phyloP scores from a whole-genome alignment of 352 stramenopile genomes.

The Phytophthora parvispora region DNA sequence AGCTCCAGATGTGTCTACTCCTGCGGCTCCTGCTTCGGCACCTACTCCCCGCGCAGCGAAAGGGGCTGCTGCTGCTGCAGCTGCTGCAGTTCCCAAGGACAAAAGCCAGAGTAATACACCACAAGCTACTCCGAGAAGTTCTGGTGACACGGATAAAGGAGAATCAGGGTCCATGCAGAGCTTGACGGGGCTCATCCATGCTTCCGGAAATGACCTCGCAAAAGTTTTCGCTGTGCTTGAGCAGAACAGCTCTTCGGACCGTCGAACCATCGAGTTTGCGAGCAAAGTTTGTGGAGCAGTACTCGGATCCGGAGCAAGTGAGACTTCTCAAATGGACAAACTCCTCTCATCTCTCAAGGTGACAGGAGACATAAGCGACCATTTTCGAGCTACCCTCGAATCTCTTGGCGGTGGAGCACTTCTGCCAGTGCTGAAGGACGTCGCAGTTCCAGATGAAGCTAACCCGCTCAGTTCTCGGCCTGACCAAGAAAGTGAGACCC shows the following conservation, averaged over 20 bases:
- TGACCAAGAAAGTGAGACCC: conserved; percentile 9
- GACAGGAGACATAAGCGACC: conserved; percentile 37
- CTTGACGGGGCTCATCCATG: conserved; percentile 49
- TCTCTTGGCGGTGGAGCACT: conserved; percentile 41
- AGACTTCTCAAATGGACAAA: conserved; percentile 23
- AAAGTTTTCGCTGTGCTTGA: conserved; percentile 43
- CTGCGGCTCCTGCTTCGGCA: neutral
- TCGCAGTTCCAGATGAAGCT: conserved; percentile 1
- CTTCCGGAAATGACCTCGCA: conserved; percentile 39
- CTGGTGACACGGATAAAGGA: conserved; percentile 10
- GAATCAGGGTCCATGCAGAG: conserved; percentile 19
- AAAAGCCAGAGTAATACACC: conserved; percentile 38
- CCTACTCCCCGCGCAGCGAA: conserved; percentile 17
- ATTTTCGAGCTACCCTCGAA: conserved; percentile 46
- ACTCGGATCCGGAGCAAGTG: conserved; percentile 15
- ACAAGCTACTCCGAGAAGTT: conserved; percentile 32
- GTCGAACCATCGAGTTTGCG: conserved; percentile 37
- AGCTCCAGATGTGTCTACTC: neutral
- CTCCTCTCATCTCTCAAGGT: conserved; percentile 62
- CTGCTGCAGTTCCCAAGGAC: conserved; percentile 16
- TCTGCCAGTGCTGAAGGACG: conserved; percentile 32
- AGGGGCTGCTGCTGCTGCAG: neutral
- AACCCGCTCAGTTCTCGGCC: conserved; percentile 1
- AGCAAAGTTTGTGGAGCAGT: conserved; percentile 43
- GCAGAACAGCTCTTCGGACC: conserved; percentile 25